Percentiles rank a stretch among this genome's conserved stretches.
Conservation (phyloP, 345 rosid species). For the Syzygium aqueum region DNA sequence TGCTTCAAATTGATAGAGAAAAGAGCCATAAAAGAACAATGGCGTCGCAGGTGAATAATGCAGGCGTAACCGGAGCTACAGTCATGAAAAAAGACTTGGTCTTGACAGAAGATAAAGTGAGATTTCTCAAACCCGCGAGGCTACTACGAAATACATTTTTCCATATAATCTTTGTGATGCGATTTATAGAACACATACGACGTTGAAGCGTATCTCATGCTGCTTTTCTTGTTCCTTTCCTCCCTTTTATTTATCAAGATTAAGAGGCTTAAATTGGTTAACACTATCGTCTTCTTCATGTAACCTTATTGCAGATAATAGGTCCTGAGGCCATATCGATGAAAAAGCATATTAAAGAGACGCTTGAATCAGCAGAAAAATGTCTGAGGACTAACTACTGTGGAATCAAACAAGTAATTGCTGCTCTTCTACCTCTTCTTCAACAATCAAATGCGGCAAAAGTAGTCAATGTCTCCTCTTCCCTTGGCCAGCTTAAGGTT, state of each 20-base stretch:
- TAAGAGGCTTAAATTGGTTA: background rate
- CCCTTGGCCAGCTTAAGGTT: constrained; percentile 5
- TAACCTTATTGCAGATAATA: background rate
- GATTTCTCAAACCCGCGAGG: background rate
- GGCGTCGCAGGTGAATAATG: constrained; percentile 1
- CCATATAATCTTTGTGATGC: too few species aligned
- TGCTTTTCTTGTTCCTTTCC: too few species aligned
- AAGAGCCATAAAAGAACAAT: background rate
- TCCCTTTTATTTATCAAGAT: background rate
- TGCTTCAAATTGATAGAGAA: background rate
- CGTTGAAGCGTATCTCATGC: background rate
- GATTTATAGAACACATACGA: background rate
- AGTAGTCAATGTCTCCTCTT: constrained; percentile 13
- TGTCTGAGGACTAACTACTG: constrained; percentile 14
- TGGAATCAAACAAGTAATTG: constrained; percentile 7
- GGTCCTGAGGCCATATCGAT: background rate
- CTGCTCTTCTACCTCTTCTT: constrained; percentile 4
- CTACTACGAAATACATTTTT: background rate
- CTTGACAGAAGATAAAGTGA: background rate
- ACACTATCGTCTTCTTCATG: background rate
- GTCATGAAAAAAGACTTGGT: background rate
- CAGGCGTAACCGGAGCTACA: background rate
- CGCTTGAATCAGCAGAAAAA: constrained; percentile 2
- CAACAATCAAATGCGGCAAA: constrained; percentile 6
- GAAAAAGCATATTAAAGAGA: background rate